Base-by-base conservation (phyloP, 805 yeast species). In the Myxozyma sirexii region DNA sequence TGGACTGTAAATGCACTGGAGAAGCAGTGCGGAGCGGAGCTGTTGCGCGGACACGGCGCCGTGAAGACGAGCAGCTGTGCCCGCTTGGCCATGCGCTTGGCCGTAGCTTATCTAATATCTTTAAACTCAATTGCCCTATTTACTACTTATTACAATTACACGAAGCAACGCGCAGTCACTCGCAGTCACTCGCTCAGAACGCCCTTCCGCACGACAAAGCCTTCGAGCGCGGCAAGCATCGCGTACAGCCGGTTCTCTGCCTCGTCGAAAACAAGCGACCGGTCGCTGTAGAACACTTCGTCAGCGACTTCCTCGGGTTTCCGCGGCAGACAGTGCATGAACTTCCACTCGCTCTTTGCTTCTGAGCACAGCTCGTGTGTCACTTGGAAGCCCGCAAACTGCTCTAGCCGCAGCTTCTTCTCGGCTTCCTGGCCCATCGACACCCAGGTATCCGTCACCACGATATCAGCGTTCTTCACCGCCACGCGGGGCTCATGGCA, bases 261-360 rank as follows among this genome's bases (percentile, higher is more conserved):
- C 78, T 94, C 97, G 68, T 85, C 87, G 75, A 94, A 94, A 2
- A 94, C 99, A 57, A 94, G 76, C 1, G 97, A 90, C 67, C 84
- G 81, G 35, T 84, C 84, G 55, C 91, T 78, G 76, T 93, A 93
- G 72, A 94, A 94, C 1, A 94, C 94, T 46, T 88, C 96, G 73
- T 94, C 99, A 39, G 84, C 82, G 38, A 94, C 99, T 75, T 94
- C 99, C 74, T 92, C 97, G 27, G 84, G 82, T 69, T 94, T 97
- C 76, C 99, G 86, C 65, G 99, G 99, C 67, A 94, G 80, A 75
- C 99, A 94, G 74, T 94, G 99, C 98, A 94, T 92, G 76, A 94
- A 94, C 73, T 84, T 90, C 88, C 93, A 93, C 71, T 82, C 75
- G 17, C 77, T 54, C 57, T 80, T 80, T 45, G 88, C 87, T 45